phyloP scores from a whole-genome alignment of 2,329 filamentous ascomycete genomes.

The Nigrograna mackinnonii region DNA sequence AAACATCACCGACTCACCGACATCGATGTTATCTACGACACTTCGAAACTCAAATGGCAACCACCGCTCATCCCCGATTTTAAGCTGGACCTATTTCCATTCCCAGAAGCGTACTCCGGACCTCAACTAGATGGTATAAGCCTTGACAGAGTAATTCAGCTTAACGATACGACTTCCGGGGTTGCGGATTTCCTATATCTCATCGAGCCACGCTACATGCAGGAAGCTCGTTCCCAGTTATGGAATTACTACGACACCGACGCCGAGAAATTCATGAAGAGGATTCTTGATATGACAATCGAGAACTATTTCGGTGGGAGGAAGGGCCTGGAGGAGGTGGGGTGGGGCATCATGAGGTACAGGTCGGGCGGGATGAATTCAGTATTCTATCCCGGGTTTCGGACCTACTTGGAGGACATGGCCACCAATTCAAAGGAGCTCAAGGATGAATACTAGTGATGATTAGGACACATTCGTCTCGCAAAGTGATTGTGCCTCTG shows the following conservation, averaged over 20 bases:
- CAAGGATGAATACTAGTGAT: no score
- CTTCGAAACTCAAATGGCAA: not conserved
- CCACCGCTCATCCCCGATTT: not conserved
- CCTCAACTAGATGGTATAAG: not conserved
- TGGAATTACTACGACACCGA: not conserved
- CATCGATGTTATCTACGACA: not conserved
- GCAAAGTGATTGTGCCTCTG: no score
- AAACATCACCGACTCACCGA: not conserved
- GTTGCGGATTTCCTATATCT: not conserved
- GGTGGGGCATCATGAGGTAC: not conserved
- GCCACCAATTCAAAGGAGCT: not conserved
- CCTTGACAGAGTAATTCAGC: not conserved
- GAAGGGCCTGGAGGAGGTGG: not conserved
- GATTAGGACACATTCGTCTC: no score
- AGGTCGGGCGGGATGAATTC: not conserved
- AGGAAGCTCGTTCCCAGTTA: not conserved
- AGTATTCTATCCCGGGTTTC: not conserved
- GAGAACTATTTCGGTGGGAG: not conserved
- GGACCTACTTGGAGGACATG: not conserved
- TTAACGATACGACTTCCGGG: not conserved
- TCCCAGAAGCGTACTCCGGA: not conserved
- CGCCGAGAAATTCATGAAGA: not conserved
- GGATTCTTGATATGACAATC: not conserved
- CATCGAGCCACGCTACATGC: not conserved
- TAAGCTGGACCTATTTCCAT: not conserved